Evolutionary conservation across 768 basidiomycete species (phyloP).

Genomic region (Leccinum boreale): DNA sequence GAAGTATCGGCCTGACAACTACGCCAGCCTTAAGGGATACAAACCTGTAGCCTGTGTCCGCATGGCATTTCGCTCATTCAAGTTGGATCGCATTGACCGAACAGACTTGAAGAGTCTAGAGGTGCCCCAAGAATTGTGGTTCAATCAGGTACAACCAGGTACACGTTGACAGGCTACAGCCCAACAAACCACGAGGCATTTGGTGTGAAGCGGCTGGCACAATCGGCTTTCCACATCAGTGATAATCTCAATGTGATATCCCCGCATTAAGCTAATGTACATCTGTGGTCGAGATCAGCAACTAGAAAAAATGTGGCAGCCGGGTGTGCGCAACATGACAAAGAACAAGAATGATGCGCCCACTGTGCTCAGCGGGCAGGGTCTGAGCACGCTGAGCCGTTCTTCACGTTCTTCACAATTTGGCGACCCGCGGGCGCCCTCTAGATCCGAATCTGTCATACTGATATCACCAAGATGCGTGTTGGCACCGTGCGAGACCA

Average conservation of each 20-base stretch:
- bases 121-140: not conserved
- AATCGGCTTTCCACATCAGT: slow-evolving; percentile 18
- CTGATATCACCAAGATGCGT: slow-evolving; percentile 9
- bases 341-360: not conserved
- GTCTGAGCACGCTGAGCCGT: not conserved
- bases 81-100: not conserved
- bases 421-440: slow-evolving; percentile 8
- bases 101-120: not conserved
- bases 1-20: slow-evolving; percentile 7
- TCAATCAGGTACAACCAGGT: slow-evolving; percentile 3
- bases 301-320: not conserved
- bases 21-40: not conserved
- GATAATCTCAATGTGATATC: slow-evolving; percentile 17
- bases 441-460: slow-evolving; percentile 1
- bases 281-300: slow-evolving; percentile 15
- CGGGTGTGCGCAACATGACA: not conserved
- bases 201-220: slow-evolving; percentile 12
- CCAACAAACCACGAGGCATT: slow-evolving; percentile 8
- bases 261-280: slow-evolving; percentile 24
- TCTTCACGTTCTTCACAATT: slow-evolving; percentile 1
- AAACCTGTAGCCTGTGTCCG: not conserved
- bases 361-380: not conserved
- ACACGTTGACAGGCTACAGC: not conserved
- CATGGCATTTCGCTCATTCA: slow-evolving; percentile 1
- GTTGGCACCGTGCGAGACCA: slow-evolving; percentile 11